phyloP scores from a whole-genome alignment of 306 rosid species.

The Quillaja saponaria region DNA sequence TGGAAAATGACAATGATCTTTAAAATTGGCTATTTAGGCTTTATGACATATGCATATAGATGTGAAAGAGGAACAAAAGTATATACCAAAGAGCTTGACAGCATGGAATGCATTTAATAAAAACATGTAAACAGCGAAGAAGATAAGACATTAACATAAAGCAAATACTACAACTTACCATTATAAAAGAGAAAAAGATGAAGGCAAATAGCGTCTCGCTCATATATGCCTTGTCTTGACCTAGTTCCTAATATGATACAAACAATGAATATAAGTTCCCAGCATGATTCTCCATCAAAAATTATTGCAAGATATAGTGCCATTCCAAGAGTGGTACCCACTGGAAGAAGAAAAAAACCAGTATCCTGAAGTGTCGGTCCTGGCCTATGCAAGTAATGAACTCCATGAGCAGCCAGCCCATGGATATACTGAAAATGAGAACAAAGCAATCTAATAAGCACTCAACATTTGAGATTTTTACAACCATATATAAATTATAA shows the following conservation, averaged over 20 bases:
- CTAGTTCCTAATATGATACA: constrained; percentile 63
- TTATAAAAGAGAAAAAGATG: constrained; percentile 64
- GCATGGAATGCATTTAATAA: no score
- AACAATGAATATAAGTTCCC: constrained; percentile 8
- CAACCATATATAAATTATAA: no score
- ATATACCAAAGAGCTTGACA: no score
- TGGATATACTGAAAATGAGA: constrained; percentile 64
- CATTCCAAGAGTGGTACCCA: constrained; percentile 37
- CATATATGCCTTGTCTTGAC: constrained; percentile 64
- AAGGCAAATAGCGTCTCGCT: constrained; percentile 69
- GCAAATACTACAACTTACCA: no score
- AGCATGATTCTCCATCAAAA: no score
- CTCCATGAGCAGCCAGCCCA: constrained; percentile 86
- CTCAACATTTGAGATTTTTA: not conserved
- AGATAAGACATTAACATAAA: no score
- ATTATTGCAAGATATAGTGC: not conserved
- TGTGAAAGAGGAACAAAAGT: no score
- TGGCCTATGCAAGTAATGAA: constrained; percentile 86
- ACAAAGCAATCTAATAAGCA: constrained; percentile 20
- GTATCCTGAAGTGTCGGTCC: constrained; percentile 80
- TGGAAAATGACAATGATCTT: no score
- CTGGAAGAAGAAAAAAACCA: constrained; percentile 82
- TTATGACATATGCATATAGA: no score
- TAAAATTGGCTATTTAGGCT: no score
- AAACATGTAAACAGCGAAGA: no score